Conservation (phyloP, 495 filamentous ascomycete species). For the Poronia punctata region DNA sequence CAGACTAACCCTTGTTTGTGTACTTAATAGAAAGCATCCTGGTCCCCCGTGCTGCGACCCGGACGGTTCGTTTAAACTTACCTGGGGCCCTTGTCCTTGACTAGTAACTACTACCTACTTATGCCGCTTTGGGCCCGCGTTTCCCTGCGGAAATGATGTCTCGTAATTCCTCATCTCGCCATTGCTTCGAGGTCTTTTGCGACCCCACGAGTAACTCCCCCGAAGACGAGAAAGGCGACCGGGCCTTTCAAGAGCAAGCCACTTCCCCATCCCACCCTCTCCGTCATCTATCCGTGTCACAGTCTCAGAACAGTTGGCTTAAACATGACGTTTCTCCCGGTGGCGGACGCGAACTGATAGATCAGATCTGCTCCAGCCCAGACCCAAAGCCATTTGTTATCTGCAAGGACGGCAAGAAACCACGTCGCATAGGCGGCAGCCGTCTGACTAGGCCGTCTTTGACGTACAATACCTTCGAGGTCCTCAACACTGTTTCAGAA, state of each 20-base stretch:
- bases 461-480: conserved; percentile 21
- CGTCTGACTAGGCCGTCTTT: conserved; percentile 20
- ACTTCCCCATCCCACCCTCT: conserved; percentile 14
- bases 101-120: conserved; percentile 7
- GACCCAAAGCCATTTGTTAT: conserved; percentile 6
- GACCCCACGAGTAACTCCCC: conserved; percentile 16
- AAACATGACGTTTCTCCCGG: conserved; percentile 24
- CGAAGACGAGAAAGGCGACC: conserved; percentile 8
- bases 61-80: too few species aligned
- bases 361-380: conserved; percentile 1
- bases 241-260: conserved; percentile 7
- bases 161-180: conserved; percentile 10
- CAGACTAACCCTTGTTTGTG: too few species aligned
- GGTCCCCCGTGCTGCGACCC: conserved; percentile 6
- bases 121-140: background rate
- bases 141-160: conserved; percentile 12
- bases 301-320: conserved; percentile 27
- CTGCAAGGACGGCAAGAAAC: conserved; percentile 8
- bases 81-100: conserved; percentile 1
- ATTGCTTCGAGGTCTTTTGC: conserved; percentile 18
- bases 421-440: conserved; percentile 10
- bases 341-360: conserved; percentile 5
- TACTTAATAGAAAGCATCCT: too few species aligned
- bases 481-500: conserved; percentile 20
- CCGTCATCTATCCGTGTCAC: conserved; percentile 25